These are phyloP conservation scores for Polyporus arcularius DNA, from an alignment of 768 basidiomycete species.

Conservation along the genomic window DNA sequence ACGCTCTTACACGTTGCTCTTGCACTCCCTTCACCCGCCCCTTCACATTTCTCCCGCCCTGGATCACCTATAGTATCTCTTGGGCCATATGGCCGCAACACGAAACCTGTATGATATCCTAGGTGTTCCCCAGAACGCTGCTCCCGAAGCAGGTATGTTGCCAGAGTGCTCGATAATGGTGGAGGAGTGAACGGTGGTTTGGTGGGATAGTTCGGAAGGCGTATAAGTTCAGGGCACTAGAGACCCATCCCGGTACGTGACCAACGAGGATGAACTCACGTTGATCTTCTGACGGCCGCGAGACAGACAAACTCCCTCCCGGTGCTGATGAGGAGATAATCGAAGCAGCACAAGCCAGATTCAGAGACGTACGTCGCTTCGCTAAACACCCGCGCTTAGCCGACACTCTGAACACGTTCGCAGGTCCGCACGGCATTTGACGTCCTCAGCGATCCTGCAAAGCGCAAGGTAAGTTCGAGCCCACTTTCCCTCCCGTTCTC, in stretches of 20 bases:
- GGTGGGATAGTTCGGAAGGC: slow-evolving; percentile 30
- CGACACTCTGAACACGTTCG: background rate
- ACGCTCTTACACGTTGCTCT: slow-evolving; percentile 10
- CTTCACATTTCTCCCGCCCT: slow-evolving; percentile 10
- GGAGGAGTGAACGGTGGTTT: background rate
- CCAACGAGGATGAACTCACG: background rate
- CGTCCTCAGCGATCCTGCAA: slow-evolving; percentile 33
- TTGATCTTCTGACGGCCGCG: background rate
- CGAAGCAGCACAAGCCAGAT: slow-evolving; percentile 26
- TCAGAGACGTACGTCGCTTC: slow-evolving; percentile 28
- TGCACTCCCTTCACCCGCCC: slow-evolving; percentile 10
- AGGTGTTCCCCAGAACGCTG: slow-evolving; percentile 26
- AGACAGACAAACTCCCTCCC: slow-evolving; percentile 30
- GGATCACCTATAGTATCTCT: slow-evolving; percentile 8
- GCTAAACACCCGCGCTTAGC: no score
- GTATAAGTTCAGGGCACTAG: slow-evolving; percentile 30
- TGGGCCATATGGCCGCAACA: slow-evolving; percentile 25
- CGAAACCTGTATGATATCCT: slow-evolving; percentile 32
- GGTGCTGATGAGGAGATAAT: slow-evolving; percentile 28
- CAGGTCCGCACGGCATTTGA: slow-evolving; percentile 32
- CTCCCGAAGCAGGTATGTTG: slow-evolving; percentile 31
- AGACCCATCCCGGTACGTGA: slow-evolving; percentile 33
- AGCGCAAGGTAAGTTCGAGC: slow-evolving; percentile 29
- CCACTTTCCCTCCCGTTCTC: background rate
- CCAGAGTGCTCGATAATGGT: background rate